Evolutionary conservation across 257 asterid species (phyloP).

Genomic region (Linaria vulgaris): DNA sequence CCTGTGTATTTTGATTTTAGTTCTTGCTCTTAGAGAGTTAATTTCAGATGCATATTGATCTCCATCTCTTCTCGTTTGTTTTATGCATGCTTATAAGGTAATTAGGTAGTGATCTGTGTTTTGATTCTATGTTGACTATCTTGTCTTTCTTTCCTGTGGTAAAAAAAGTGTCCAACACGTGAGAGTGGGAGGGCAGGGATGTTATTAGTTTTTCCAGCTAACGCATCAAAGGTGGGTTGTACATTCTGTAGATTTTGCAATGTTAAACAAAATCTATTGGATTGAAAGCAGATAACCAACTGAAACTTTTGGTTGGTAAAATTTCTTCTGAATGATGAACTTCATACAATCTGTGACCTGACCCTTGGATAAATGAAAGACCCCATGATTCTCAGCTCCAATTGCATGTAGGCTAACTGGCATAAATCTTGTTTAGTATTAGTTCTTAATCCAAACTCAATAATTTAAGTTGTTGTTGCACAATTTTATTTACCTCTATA

Average conservation of each 20-base stretch:
- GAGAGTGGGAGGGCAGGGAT: background rate
- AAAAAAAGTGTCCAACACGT: background rate
- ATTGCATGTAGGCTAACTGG: no score
- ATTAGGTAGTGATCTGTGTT: background rate
- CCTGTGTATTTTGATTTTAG: constrained; percentile 8
- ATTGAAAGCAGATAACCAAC: background rate
- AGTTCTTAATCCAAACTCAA: no score
- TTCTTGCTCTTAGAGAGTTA: constrained; percentile 9
- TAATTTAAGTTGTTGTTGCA: no score
- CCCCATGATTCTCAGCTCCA: no score
- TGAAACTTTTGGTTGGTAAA: background rate
- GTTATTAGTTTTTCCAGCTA: no score
- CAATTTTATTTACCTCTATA: no score
- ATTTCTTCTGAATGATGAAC: background rate
- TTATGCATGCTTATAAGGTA: constrained; percentile 3
- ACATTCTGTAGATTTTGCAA: constrained; percentile 1
- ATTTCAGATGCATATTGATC: constrained; percentile 3
- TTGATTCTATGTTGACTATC: constrained; percentile 2
- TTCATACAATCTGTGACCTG: background rate
- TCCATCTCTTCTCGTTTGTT: constrained; percentile 6
- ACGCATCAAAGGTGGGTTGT: no score
- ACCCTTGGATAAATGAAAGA: no score
- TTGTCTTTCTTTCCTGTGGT: background rate
- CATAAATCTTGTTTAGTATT: no score
- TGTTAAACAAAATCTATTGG: background rate